Percentiles rank a stretch among this genome's conserved stretches.
phyloP scores from a whole-genome alignment of 768 basidiomycete species.

The Tricholoma matsutake region DNA sequence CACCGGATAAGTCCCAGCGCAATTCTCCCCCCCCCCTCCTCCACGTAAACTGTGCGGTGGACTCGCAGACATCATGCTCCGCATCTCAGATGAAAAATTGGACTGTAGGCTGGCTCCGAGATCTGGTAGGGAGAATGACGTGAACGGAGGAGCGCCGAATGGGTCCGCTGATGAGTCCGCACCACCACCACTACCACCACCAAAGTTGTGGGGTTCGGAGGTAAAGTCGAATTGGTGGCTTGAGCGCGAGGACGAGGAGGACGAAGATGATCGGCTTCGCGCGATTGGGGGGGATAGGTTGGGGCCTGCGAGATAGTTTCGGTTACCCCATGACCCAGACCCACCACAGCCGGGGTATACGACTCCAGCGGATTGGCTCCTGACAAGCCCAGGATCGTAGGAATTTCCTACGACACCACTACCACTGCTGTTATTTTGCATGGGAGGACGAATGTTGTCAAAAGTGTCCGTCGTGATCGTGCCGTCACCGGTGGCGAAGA shows the following conservation, averaged over 20 bases:
- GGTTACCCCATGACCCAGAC: not conserved
- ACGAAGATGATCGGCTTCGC: conserved; percentile 21
- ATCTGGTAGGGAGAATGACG: conserved; percentile 17
- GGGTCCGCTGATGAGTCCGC: conserved; percentile 6
- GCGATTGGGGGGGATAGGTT: conserved; percentile 9
- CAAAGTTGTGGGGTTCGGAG: not conserved
- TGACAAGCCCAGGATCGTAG: not conserved
- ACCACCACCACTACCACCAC: not conserved
- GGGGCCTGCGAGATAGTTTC: conserved; percentile 1
- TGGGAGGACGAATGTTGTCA: not conserved
- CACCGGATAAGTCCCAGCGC: not conserved
- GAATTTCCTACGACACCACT: not conserved
- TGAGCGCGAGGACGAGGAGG: conserved; percentile 29
- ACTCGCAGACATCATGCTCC: not conserved
- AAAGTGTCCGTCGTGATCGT: not conserved
- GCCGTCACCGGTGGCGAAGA: not conserved
- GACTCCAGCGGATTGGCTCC: conserved; percentile 3
- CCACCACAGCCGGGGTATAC: not conserved
- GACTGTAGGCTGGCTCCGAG: conserved; percentile 11
- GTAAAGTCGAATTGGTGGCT: conserved; percentile 14
- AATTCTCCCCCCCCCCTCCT: too few relatives aligned
- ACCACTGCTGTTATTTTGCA: not conserved
- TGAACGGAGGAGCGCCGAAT: conserved; percentile 1
- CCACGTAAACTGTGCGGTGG: not conserved
- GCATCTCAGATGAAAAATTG: not conserved